phyloP scores from a whole-genome alignment of 257 asterid genomes.

The Jaltomata sinuosa region DNA sequence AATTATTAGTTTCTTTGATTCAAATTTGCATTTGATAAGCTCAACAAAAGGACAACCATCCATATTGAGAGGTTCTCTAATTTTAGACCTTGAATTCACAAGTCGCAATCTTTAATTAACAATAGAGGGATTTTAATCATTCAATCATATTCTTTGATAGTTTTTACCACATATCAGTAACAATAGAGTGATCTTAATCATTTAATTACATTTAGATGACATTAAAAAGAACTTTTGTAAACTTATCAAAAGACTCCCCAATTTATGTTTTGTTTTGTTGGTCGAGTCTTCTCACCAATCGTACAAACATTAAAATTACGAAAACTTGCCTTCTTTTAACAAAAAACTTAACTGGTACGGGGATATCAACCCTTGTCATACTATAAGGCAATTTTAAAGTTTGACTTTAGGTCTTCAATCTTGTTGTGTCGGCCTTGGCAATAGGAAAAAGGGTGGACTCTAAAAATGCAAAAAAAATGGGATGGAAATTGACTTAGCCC shows the following conservation, averaged over 20 bases:
- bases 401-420: too few relatives aligned
- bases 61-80: neutral
- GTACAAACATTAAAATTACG: too few relatives aligned
- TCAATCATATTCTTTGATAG: neutral
- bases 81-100: neutral
- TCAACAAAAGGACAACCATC: fast-evolving
- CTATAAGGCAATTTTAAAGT: too few relatives aligned
- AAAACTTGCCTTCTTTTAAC: too few relatives aligned
- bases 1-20: neutral
- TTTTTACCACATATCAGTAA: neutral
- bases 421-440: too few relatives aligned
- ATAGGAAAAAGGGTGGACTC: neutral
- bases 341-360: too few relatives aligned
- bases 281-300: too few relatives aligned
- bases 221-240: too few relatives aligned
- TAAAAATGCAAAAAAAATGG: neutral
- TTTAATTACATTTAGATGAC: too few relatives aligned
- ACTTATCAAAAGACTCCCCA: neutral
- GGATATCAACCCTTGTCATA: too few relatives aligned
- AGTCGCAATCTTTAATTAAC: neutral
- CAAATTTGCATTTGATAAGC: neutral
- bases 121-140: fast-evolving
- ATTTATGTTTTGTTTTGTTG: too few relatives aligned
- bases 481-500: conserved; percentile 20
- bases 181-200: fast-evolving